Percentiles rank a stretch among this genome's conserved stretches.
phyloP scores from a whole-genome alignment of 495 filamentous ascomycete genomes.

The Stereocaulon alpinum region DNA sequence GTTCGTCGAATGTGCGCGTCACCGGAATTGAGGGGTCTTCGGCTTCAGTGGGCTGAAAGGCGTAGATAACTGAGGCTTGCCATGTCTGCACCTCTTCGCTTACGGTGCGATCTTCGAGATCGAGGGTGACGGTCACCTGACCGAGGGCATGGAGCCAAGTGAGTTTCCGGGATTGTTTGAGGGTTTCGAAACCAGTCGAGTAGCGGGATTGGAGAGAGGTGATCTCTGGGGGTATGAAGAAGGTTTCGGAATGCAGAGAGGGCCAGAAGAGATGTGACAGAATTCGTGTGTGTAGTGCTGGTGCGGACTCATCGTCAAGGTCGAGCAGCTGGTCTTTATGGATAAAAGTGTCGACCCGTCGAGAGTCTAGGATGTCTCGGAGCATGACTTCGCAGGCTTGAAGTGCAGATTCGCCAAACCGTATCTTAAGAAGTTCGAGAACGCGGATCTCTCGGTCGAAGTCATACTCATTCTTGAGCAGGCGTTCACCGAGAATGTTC shows the following conservation, averaged over 20 bases:
- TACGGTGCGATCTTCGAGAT: constrained; percentile 70
- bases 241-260: constrained; percentile 63
- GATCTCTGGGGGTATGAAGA: constrained; percentile 58
- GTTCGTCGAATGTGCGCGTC: constrained; percentile 47
- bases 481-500: constrained; percentile 66
- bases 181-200: constrained; percentile 60
- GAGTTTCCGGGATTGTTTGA: constrained; percentile 75
- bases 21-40: constrained; percentile 28
- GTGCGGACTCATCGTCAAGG: constrained; percentile 16
- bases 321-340: constrained; percentile 37
- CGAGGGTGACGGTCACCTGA: constrained; percentile 68
- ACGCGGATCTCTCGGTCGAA: constrained; percentile 73
- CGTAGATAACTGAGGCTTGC: constrained; percentile 83
- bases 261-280: constrained; percentile 95
- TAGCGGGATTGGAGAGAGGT: constrained; percentile 55
- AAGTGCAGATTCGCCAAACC: constrained; percentile 74
- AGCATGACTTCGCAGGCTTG: constrained; percentile 97
- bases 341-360: constrained; percentile 56
- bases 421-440: constrained; percentile 75
- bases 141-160: constrained; percentile 80
- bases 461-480: constrained; percentile 58
- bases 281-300: constrained; percentile 68
- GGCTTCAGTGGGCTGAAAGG: constrained; percentile 51
- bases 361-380: constrained; percentile 81
- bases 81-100: constrained; percentile 68